Evolutionary conservation across 2,329 filamentous ascomycete genomes (phyloP).

Genomic region (Colletotrichum orchidophilum): DNA sequence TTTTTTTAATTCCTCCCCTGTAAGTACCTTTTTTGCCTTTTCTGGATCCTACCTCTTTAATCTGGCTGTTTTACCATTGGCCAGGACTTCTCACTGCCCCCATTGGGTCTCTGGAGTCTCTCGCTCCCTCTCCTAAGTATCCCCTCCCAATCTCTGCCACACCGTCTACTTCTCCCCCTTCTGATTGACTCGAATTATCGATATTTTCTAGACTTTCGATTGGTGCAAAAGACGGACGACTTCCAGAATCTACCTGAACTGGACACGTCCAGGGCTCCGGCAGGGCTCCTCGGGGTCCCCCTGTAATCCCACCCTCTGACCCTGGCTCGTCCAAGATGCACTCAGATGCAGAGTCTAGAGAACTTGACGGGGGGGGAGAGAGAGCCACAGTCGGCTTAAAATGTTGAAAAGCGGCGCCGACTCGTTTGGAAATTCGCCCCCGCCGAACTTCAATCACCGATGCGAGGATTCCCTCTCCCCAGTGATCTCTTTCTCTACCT

Average conservation of each 20-base stretch:
- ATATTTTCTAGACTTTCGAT: slow-evolving; percentile 14
- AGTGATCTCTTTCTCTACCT: not conserved
- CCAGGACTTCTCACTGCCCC: not conserved
- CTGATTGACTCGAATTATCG: slow-evolving; percentile 25
- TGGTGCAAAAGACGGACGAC: slow-evolving; percentile 23
- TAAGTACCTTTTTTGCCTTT: not conserved
- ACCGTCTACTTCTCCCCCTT: not conserved
- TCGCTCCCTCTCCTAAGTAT: not conserved
- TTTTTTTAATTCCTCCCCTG: not conserved
- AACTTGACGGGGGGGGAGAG: not conserved
- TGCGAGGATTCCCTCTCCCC: not conserved
- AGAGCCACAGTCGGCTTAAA: slow-evolving; percentile 36
- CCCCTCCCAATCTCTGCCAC: not conserved
- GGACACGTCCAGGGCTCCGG: slow-evolving; percentile 6
- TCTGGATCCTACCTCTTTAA: not conserved
- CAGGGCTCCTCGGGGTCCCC: slow-evolving; percentile 8
- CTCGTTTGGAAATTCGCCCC: slow-evolving; percentile 20
- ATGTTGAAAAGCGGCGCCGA: slow-evolving; percentile 37
- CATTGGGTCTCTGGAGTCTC: not conserved
- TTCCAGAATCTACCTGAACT: slow-evolving; percentile 3
- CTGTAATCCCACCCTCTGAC: slow-evolving; percentile 5
- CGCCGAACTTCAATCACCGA: slow-evolving; percentile 19
- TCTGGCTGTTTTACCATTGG: slow-evolving; percentile 8
- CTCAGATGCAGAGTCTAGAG: slow-evolving; percentile 11
- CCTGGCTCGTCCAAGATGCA: slow-evolving; percentile 4